Evolutionary conservation across 2,329 filamentous ascomycete species (phyloP).

Genomic region (Hypoxylon sp.): DNA sequence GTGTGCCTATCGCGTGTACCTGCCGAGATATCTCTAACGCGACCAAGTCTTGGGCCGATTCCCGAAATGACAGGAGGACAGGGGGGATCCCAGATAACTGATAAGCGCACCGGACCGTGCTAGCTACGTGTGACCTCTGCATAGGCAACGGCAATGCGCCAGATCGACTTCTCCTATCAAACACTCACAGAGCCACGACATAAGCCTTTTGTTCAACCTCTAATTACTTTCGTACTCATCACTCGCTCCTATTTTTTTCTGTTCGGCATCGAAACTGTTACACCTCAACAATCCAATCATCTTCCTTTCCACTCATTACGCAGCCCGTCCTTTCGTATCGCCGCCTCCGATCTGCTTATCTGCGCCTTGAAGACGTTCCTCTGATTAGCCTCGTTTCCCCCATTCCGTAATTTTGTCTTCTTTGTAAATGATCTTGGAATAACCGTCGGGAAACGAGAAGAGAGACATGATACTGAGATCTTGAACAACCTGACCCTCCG

Average conservation of each 20-base stretch:
- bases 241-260: slow-evolving; percentile 15
- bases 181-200: neutral
- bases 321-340: slow-evolving; percentile 10
- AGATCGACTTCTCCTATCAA: neutral
- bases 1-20: neutral
- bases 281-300: slow-evolving; percentile 5
- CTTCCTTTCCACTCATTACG: slow-evolving; percentile 7
- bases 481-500: neutral
- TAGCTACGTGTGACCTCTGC: neutral
- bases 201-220: slow-evolving; percentile 6
- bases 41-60: slow-evolving; percentile 7
- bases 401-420: slow-evolving; percentile 1
- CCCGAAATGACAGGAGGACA: slow-evolving; percentile 18
- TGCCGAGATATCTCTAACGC: slow-evolving; percentile 27
- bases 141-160: neutral
- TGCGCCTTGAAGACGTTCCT: neutral
- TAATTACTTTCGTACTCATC: slow-evolving; percentile 18
- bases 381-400: neutral
- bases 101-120: slow-evolving; percentile 12
- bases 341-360: slow-evolving; percentile 22
- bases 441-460: no score
- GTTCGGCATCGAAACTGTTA: slow-evolving; percentile 26
- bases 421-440: neutral
- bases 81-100: slow-evolving; percentile 16
- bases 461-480: slow-evolving; percentile 22